Percentiles rank a stretch among this genome's conserved stretches.
Evolutionary conservation across 164 flowering plant species (phyloP).

Genomic region (Sextonia rubra): DNA sequence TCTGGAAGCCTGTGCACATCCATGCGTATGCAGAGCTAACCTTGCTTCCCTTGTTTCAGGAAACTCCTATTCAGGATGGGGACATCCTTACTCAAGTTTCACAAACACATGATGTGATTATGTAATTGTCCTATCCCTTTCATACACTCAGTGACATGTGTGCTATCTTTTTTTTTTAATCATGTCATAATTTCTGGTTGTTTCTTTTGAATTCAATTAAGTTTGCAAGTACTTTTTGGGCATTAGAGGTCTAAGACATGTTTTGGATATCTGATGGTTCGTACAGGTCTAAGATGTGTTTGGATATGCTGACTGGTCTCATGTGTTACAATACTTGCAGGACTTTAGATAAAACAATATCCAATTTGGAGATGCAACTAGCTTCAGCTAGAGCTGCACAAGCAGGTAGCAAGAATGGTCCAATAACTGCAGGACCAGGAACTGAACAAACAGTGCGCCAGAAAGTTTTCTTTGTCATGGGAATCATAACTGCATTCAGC

Average conservation of each 20-base stretch:
- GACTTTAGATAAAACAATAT: conserved; percentile 80
- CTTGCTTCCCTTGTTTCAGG: conserved; percentile 32
- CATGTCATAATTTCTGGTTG: not conserved
- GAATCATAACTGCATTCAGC: conserved; percentile 92
- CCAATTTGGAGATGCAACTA: conserved; percentile 76
- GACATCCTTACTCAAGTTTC: conserved; percentile 71
- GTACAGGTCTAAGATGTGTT: not conserved
- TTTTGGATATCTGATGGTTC: not conserved
- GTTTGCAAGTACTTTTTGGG: not conserved
- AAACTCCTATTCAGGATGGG: conserved; percentile 34
- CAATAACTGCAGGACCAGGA: conserved; percentile 26
- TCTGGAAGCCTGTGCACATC: conserved; percentile 6
- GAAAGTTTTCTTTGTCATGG: conserved; percentile 85
- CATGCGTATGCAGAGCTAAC: not conserved
- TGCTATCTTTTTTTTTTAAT: not conserved
- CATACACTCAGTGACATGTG: not conserved
- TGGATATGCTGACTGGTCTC: not conserved
- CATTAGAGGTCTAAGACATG: not conserved
- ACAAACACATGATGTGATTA: conserved; percentile 65
- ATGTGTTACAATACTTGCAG: conserved; percentile 36
- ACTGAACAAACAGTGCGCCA: conserved; percentile 35
- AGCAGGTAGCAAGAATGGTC: conserved; percentile 35
- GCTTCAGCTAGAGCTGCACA: conserved; percentile 75
- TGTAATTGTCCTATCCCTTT: conserved; percentile 34
- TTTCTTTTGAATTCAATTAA: not conserved